Evolutionary conservation across 2,329 filamentous ascomycete species (phyloP), one percentile per base, ranked within the genome.

Genomic region (Dactylellina sp.): DNA sequence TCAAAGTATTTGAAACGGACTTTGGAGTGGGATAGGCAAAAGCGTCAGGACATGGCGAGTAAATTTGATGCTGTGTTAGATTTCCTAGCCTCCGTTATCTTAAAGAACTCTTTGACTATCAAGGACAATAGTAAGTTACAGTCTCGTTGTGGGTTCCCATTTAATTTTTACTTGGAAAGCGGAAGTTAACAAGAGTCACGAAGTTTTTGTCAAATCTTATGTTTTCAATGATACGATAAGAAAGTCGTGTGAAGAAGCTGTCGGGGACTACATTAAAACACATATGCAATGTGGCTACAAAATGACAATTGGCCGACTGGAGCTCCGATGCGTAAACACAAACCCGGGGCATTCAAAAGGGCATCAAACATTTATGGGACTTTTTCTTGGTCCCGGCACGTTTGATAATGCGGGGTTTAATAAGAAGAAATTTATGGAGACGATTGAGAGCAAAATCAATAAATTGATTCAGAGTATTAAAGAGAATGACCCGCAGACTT

Each of bases 281-380:
- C 16, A 20, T 16, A 39, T 42, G 7, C 39, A 42, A 5, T 1
- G 1, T 1, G 50, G 35, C 18, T 35, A 35, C 32, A 35, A 35
- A 35, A 35, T 35, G 6, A 35, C 32, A n/a, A n/a, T 35, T 35
- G 32, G 32, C 12, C 12, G 32, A 12, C 6, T 35, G 32, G 32
- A 35, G 32, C 6, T 35, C 32, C 32, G 12, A 6, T 62, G 57
- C 16, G 44, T 52, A 12, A 62, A 52, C 9, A 62, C 57, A 2
- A 39, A 40, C 18, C 18, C 20, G 1, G 46, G 46, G 7, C 57
- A 62, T 28, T 9, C 32, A 1, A 50, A 52, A 9, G 57, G 57
- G 1, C 57, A 62, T 9, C 57, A 52, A 16, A 32, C 32, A 6
- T 6, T 35, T 35, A 6, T 35, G 12, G 32, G 32, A 35, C 12